These are phyloP conservation scores for Skeletonema costatum DNA, from an alignment of 108 stramenopile species.

Conservation along the genomic window DNA sequence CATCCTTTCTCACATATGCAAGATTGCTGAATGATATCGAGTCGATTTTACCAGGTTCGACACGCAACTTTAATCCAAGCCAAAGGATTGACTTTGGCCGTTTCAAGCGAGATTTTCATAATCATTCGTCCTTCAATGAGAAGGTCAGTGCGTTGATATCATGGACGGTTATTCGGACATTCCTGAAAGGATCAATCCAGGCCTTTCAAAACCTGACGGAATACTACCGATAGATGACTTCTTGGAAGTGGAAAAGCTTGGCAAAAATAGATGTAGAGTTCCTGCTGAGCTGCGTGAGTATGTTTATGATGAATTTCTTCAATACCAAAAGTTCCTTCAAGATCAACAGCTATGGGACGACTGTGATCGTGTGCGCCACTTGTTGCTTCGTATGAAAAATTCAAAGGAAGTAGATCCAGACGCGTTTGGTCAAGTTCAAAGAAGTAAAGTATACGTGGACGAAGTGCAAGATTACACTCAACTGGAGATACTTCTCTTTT, in stretches of 20 bases:
- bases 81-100: background rate
- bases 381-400: background rate
- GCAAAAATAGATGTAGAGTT: conserved; percentile 52
- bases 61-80: background rate
- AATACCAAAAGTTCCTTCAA: conserved; percentile 36
- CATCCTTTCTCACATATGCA: background rate
- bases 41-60: background rate
- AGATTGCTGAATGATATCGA: background rate
- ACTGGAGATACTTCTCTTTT: conserved; percentile 52
- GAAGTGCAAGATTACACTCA: conserved; percentile 61
- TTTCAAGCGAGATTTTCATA: conserved; percentile 3
- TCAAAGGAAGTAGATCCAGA: background rate
- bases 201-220: conserved; percentile 21
- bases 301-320: conserved; percentile 43
- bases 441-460: conserved; percentile 10
- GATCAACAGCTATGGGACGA: background rate
- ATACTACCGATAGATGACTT: conserved; percentile 30
- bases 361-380: conserved; percentile 31
- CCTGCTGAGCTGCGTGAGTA: conserved; percentile 21
- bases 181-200: conserved; percentile 58
- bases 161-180: conserved; percentile 56
- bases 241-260: conserved; percentile 19
- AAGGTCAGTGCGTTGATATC: conserved; percentile 39
- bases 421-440: background rate
- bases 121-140: background rate